phyloP scores from a whole-genome alignment of 2,329 filamentous ascomycete species.

The Ciborinia camelliae region DNA sequence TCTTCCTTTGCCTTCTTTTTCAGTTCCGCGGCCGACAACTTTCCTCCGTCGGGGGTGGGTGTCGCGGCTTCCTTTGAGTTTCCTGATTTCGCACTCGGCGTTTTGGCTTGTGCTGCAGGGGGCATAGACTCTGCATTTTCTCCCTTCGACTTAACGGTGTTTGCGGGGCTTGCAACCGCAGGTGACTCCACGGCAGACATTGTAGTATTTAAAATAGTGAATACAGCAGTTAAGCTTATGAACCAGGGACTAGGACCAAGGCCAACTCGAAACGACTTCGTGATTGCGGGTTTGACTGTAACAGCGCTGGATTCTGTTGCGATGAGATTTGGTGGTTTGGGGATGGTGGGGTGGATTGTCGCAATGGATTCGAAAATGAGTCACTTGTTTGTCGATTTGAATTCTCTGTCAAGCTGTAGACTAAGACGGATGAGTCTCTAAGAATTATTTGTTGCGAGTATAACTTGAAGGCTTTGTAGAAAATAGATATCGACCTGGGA shows the following conservation, averaged over 20 bases:
- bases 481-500: background rate
- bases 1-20: slow-evolving; percentile 90
- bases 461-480: background rate
- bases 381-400: slow-evolving; percentile 8
- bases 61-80: slow-evolving; percentile 19
- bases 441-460: background rate
- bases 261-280: slow-evolving; percentile 1
- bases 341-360: slow-evolving; percentile 1
- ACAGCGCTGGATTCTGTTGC: background rate
- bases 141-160: slow-evolving; percentile 10
- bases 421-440: background rate
- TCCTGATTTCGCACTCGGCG: slow-evolving; percentile 18
- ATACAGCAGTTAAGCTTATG: background rate
- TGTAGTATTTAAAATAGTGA: background rate
- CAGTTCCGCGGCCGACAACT: slow-evolving; percentile 58
- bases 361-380: slow-evolving; percentile 13
- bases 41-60: slow-evolving; percentile 39
- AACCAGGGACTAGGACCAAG: slow-evolving; percentile 5
- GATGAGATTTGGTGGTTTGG: background rate
- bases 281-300: background rate
- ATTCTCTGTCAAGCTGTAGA: background rate
- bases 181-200: slow-evolving; percentile 28
- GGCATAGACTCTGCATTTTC: background rate
- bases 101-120: slow-evolving; percentile 20
- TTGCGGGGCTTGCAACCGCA: slow-evolving; percentile 19